phyloP scores from a whole-genome alignment of 495 filamentous ascomycete genomes.

The Rhizodiscina lignyota region DNA sequence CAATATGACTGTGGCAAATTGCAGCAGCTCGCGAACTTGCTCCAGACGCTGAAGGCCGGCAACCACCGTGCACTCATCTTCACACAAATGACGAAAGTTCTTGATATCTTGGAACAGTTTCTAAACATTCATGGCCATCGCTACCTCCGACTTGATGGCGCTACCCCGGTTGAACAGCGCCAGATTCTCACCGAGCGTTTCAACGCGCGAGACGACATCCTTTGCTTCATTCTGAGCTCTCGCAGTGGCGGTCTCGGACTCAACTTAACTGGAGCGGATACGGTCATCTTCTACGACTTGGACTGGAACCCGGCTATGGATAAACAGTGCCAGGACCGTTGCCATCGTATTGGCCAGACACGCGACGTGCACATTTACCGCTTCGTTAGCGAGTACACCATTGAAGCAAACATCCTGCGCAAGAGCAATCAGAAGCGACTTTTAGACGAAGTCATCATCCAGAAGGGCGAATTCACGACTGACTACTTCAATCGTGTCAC shows the following conservation, averaged over 20 bases:
- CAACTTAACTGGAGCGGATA: slow-evolving; percentile 92
- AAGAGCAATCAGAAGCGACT: slow-evolving; percentile 95
- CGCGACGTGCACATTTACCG: slow-evolving; percentile 97
- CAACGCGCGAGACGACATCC: slow-evolving; percentile 84
- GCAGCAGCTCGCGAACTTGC: slow-evolving; percentile 71
- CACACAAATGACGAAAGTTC: slow-evolving; percentile 97
- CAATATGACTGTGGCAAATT: slow-evolving; percentile 98
- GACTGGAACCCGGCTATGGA: slow-evolving; percentile 99
- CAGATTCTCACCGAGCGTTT: slow-evolving; percentile 94
- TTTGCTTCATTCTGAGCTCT: slow-evolving; percentile 88
- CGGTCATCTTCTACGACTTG: slow-evolving; percentile 97
- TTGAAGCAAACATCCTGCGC: slow-evolving; percentile 94
- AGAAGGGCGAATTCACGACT: slow-evolving; percentile 96
- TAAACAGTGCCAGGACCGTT: slow-evolving; percentile 96
- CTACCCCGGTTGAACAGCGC: slow-evolving; percentile 86
- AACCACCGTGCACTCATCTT: slow-evolving; percentile 94
- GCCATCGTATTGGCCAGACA: slow-evolving; percentile 95
- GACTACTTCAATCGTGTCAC: slow-evolving; percentile 84
- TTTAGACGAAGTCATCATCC: slow-evolving; percentile 95
- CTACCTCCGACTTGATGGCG: slow-evolving; percentile 87
- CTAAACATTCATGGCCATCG: slow-evolving; percentile 96
- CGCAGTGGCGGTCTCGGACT: slow-evolving; percentile 91
- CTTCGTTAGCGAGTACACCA: slow-evolving; percentile 92
- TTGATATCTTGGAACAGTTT: slow-evolving; percentile 95
- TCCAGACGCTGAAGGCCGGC: slow-evolving; percentile 74